These are phyloP conservation scores for Phytophthora brassicae DNA, from an alignment of 352 stramenopile genomes.

Conservation along the genomic window DNA sequence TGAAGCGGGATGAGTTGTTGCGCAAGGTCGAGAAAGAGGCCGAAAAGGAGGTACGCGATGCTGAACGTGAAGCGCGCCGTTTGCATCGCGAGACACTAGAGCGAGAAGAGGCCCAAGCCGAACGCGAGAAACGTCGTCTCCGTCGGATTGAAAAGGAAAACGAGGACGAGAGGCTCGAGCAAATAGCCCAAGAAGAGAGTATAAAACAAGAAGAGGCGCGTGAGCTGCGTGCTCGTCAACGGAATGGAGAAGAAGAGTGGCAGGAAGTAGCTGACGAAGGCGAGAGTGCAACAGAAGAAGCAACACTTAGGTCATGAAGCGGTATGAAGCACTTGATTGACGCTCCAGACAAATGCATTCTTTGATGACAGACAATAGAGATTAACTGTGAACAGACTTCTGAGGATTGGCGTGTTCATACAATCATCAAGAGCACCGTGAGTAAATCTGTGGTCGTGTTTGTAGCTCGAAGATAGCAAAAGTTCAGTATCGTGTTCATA, in stretches of 20 bases:
- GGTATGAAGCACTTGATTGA: neutral
- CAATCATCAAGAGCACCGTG: neutral
- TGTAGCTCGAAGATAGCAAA: too few species aligned
- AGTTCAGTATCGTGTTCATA: neutral
- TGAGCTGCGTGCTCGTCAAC: conserved; percentile 51
- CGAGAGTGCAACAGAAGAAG: conserved; percentile 9
- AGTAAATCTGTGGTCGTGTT: too few species aligned
- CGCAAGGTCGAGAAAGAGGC: conserved; percentile 67
- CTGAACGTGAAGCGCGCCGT: conserved; percentile 51
- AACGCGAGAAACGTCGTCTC: conserved; percentile 57
- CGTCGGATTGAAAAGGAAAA: conserved; percentile 68
- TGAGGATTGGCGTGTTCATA: neutral
- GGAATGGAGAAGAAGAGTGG: conserved; percentile 33
- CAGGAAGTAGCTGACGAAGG: conserved; percentile 25
- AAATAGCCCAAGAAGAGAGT: conserved; percentile 39
- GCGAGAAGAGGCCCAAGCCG: conserved; percentile 46
- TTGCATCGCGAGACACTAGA: conserved; percentile 59
- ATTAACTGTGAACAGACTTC: neutral
- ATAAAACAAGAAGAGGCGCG: conserved; percentile 56
- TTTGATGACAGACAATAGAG: conserved; percentile 26
- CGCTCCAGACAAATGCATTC: conserved; percentile 11
- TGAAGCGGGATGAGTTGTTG: conserved; percentile 71
- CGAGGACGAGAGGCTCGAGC: conserved; percentile 46
- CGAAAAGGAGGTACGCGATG: conserved; percentile 54
- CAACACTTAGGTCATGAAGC: conserved; percentile 6